phyloP scores from a whole-genome alignment of 495 filamentous ascomycete species.

The Bathelium albidoporum region DNA sequence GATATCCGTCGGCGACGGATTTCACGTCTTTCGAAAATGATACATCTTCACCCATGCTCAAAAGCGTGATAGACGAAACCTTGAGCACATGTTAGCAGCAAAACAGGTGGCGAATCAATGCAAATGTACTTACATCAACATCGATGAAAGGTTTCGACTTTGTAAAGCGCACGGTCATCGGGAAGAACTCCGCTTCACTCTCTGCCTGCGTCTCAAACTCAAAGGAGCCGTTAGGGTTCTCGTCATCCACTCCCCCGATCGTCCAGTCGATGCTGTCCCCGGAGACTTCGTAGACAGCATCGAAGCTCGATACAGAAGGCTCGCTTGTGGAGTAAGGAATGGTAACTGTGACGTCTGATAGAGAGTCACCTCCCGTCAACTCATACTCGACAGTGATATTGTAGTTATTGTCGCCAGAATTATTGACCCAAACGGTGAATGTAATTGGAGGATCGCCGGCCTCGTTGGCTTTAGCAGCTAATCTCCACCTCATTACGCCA shows the following conservation, averaged over 20 bases:
- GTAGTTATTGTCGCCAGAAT: slow-evolving; percentile 63
- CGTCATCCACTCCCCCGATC: slow-evolving; percentile 70
- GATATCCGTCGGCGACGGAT: slow-evolving; percentile 69
- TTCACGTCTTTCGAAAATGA: slow-evolving; percentile 84
- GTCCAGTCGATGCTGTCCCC: slow-evolving; percentile 92
- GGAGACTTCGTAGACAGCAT: slow-evolving; percentile 86
- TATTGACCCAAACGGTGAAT: slow-evolving; percentile 93
- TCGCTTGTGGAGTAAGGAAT: slow-evolving; percentile 78
- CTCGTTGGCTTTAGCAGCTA: slow-evolving; percentile 60
- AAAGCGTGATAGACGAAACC: slow-evolving; percentile 60
- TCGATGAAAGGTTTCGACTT: slow-evolving; percentile 80
- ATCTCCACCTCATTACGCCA: slow-evolving; percentile 80
- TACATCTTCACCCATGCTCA: slow-evolving; percentile 73
- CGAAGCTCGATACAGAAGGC: slow-evolving; percentile 81
- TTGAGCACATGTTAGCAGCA: slow-evolving; percentile 26
- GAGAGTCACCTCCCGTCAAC: slow-evolving; percentile 59
- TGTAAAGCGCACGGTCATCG: slow-evolving; percentile 83
- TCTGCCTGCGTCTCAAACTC: slow-evolving; percentile 85
- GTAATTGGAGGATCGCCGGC: slow-evolving; percentile 69
- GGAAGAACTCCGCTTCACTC: slow-evolving; percentile 88
- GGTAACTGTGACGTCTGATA: slow-evolving; percentile 75
- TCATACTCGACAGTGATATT: slow-evolving; percentile 92
- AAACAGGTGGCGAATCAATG: slow-evolving; percentile 9
- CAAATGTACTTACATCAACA: slow-evolving; percentile 62
- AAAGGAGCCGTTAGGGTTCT: slow-evolving; percentile 72